Percentiles rank a stretch among this genome's conserved stretches.
Conservation (phyloP, 768 basidiomycete genomes). For the Pisolithus sp. region DNA sequence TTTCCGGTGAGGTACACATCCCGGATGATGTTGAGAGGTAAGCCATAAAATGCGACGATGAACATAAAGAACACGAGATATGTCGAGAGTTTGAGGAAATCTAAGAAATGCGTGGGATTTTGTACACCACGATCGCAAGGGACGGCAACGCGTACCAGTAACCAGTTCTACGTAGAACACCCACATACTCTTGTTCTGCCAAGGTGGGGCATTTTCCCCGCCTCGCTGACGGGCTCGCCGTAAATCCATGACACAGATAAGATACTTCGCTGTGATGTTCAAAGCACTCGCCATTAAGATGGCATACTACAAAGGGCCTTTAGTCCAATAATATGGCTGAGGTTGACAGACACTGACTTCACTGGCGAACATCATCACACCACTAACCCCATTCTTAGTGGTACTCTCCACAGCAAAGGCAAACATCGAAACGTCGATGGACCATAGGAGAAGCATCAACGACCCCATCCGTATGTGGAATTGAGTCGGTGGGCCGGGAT, state of each 20-base stretch:
- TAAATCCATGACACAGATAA: slow-evolving; percentile 75
- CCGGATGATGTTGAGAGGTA: slow-evolving; percentile 93
- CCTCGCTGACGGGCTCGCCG: slow-evolving; percentile 71
- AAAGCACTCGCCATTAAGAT: slow-evolving; percentile 78
- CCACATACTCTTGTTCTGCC: slow-evolving; percentile 99
- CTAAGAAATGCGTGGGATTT: slow-evolving; percentile 35
- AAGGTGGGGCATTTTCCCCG: slow-evolving; percentile 80
- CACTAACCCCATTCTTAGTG: slow-evolving; percentile 70
- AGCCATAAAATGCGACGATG: slow-evolving; percentile 89
- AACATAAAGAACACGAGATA: slow-evolving; percentile 92
- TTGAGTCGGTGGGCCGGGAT: slow-evolving; percentile 73
- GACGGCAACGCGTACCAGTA: slow-evolving; percentile 55
- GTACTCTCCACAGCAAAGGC: slow-evolving; percentile 77
- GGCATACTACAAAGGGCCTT: slow-evolving; percentile 55
- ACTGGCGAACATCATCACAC: slow-evolving; percentile 92
- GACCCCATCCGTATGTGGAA: slow-evolving; percentile 81
- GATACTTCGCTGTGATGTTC: slow-evolving; percentile 77
- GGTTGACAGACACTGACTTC: slow-evolving; percentile 50
- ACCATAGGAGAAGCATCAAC: slow-evolving; percentile 70
- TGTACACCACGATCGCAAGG: slow-evolving; percentile 2
- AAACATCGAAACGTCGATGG: slow-evolving; percentile 72
- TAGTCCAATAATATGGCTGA: slow-evolving; percentile 6
- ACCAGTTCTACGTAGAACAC: slow-evolving; percentile 89
- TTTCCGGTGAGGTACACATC: slow-evolving; percentile 95
- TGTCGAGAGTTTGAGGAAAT: slow-evolving; percentile 88